Evolutionary conservation across 1,284 basidiomycete species (phyloP), one percentile per base, ranked within the genome.

Genomic region (Microbotryum violaceum): DNA sequence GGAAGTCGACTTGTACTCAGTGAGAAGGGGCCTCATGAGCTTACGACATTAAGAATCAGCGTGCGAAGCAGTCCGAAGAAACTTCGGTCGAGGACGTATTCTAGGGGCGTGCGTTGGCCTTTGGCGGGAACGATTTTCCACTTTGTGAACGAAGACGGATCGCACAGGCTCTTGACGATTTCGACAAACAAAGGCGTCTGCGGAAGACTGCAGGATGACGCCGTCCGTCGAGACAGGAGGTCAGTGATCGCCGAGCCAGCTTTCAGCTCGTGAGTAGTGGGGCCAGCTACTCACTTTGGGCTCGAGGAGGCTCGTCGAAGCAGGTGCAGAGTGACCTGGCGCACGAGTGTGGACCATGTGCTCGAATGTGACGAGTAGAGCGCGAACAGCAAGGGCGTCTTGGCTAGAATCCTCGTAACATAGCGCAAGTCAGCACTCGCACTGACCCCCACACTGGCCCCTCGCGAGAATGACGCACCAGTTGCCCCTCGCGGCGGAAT

Each of bases 371-470:
- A 9, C 6, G 10, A 3, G 31, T 54, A 67, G 18, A 63, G 50
- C 23, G 65, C 31, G 48, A 69, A 69, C 3, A 67, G 48, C 2
- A 59, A 37, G 2, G 67, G 67, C 12, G 33, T 50, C 52, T 63
- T 68, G 50, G 31, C 61, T 64, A 31, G 4, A 5, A 2, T 2
- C 4, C 20, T 16, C 25, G 42, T 21, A 60, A 14, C 66, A 42
- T 29, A 10, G 29, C n/a, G 8, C 27, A 14, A 20, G 33, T 56
- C 42, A 20, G 58, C 54, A 33, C 49, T 31, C 47, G 49, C 10
- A 73, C 79, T 18, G 56, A 82, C 83, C 77, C 70, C 78, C 75
- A 29, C 78, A 77, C 9, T 62, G 68, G n/a, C 62, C 55, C 2
- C 18, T 9, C 14, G 45, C 42, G 45, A 7, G 4, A 10, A 37